Evolutionary conservation across 176 grass and related monocot genomes (phyloP), one percentile per base, ranked within the genome.

Genomic region (Carex parvula): DNA sequence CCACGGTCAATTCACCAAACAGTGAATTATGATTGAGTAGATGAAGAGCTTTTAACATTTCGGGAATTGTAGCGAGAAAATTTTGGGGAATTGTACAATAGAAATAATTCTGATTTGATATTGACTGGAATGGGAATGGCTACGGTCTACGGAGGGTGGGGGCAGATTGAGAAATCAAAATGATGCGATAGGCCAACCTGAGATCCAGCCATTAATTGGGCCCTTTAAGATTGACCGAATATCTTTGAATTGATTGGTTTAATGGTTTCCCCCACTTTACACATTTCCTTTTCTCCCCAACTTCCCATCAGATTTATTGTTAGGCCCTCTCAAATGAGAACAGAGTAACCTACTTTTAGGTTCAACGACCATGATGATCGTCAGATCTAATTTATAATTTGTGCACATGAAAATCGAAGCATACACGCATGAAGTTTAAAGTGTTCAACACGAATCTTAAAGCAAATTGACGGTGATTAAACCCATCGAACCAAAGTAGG

Each of bases 81-180:
- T 35, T 58, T 39, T 15, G 10, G 8, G 12, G 17, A 13, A n/a
- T 1, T 2, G 59, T 48, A 35, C 30, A 5, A 42, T 16, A 35
- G 29, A 64, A 82, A 82, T 82, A 21, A 82, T 82, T 46, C 44
- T 82, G 79, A 66, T 66, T 82, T 82, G 59, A 82, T 82, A 30
- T 82, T 82, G 60, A 82, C 57, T 82, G 37, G 5, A 4, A 39
- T 5, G 16, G 30, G 24, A 56, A 24, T 4, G 8, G 44, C 44
- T 48, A 54, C n/a, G 12, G 8, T 8, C 44, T 48, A 54, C n/a
- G 6, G 5, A 37, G 15, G 17, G 10, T 60, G 29, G 54, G 6
- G 41, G 55, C 30, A 29, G 58, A 65, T 64, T 52, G 61, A 17
- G 58, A 46, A 29, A 82, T 81, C n/a, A 6, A 56, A 42, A 46